Evolutionary conservation across 2,329 filamentous ascomycete species (phyloP).

Genomic region (Gnomoniopsis sp.): DNA sequence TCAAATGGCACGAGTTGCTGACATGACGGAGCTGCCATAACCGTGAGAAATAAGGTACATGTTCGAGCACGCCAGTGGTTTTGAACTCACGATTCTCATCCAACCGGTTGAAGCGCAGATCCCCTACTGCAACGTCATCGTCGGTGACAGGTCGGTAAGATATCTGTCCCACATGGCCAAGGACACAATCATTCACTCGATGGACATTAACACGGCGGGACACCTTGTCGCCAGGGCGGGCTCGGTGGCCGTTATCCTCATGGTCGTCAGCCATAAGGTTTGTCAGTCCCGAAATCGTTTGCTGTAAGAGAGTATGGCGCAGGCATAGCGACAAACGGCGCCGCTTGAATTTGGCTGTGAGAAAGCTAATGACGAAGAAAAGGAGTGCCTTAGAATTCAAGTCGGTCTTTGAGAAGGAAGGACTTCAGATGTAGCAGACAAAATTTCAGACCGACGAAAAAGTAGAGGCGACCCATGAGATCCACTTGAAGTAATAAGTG

Average conservation of each 20-base stretch:
- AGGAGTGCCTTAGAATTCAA: background rate
- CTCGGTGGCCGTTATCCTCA: background rate
- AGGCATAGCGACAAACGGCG: conserved; percentile 14
- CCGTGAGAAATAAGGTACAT: conserved; percentile 3
- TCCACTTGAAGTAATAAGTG: conserved; percentile 11
- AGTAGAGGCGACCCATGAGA: background rate
- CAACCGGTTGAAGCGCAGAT: conserved; percentile 34
- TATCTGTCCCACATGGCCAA: conserved; percentile 50
- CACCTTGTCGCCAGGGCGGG: conserved; percentile 2
- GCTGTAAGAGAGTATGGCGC: background rate
- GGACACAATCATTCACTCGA: conserved; percentile 43
- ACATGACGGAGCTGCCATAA: conserved; percentile 1
- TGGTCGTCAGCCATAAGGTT: conserved; percentile 25
- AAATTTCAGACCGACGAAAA: conserved; percentile 4
- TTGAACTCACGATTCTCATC: conserved; percentile 25
- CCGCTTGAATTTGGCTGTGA: background rate
- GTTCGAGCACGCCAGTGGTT: background rate
- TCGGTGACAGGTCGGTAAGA: conserved; percentile 36
- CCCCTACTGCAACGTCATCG: conserved; percentile 30
- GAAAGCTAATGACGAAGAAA: background rate
- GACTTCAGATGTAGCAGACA: background rate
- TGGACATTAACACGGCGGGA: conserved; percentile 26
- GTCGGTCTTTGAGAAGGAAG: background rate
- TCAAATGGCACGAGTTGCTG: conserved; percentile 25
- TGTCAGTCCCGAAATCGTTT: conserved; percentile 8